Conservation (phyloP, 2,329 filamentous ascomycete genomes). For the Bretziella fagacearum region DNA sequence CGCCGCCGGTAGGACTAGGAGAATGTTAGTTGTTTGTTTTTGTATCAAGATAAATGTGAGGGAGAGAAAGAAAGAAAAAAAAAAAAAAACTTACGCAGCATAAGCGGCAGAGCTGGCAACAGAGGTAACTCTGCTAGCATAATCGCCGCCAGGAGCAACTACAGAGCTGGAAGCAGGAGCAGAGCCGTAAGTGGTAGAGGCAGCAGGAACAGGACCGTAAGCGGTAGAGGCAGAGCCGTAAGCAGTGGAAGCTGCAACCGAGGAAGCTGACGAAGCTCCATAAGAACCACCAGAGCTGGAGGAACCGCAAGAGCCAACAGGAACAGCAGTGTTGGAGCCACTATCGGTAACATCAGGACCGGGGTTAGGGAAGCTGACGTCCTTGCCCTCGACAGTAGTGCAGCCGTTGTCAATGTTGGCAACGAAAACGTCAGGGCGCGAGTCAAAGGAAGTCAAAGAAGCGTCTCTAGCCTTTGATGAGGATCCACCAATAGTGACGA, state of each 20-base stretch:
- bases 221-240: slow-evolving; percentile 16
- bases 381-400: slow-evolving; percentile 36
- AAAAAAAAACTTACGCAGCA: neutral
- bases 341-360: slow-evolving; percentile 35
- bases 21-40: neutral
- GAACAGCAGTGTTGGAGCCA: slow-evolving; percentile 22
- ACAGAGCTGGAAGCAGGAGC: slow-evolving; percentile 18
- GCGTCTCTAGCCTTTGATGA: slow-evolving; percentile 17
- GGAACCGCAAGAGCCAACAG: slow-evolving; percentile 24
- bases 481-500: slow-evolving; percentile 40
- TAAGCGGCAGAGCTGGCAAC: neutral
- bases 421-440: slow-evolving; percentile 51
- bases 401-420: slow-evolving; percentile 50
- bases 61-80: too few species aligned
- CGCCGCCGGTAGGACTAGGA: slow-evolving; percentile 24
- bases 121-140: slow-evolving; percentile 15
- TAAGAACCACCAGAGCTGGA: slow-evolving; percentile 17
- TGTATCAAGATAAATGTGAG: neutral
- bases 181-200: too few species aligned
- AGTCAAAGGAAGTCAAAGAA: slow-evolving; percentile 26
- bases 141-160: slow-evolving; percentile 15
- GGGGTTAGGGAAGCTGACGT: slow-evolving; percentile 49
- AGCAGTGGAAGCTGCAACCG: slow-evolving; percentile 5
- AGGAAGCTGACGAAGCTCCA: slow-evolving; percentile 14
- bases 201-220: slow-evolving; percentile 16